Percentiles rank a stretch among this genome's conserved stretches.
Evolutionary conservation across 306 rosid species (phyloP).

Genomic region (Rosa rugosa): DNA sequence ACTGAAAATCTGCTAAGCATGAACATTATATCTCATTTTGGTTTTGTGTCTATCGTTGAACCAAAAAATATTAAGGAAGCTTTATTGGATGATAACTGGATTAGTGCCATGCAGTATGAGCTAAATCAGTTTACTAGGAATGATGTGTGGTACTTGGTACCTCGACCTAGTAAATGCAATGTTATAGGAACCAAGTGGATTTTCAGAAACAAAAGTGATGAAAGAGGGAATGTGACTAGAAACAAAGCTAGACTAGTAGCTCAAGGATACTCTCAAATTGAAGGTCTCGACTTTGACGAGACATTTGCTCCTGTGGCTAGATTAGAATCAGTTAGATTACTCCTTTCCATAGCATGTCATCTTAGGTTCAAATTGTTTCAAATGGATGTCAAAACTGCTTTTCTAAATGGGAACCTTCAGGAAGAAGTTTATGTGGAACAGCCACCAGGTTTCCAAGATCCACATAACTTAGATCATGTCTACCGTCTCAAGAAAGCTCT

Average conservation of each 20-base stretch:
- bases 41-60: no score
- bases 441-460: not conserved
- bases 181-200: no score
- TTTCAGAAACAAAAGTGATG: no score
- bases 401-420: not conserved
- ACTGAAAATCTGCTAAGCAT: no score
- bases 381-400: not conserved
- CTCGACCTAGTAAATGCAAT: not conserved
- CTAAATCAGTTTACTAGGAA: not conserved
- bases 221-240: no score
- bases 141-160: not conserved
- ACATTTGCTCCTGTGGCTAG: no score
- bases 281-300: no score
- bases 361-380: not conserved
- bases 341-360: not conserved
- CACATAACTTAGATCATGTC: not conserved
- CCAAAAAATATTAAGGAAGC: not conserved
- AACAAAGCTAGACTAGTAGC: no score
- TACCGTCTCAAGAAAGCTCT: not conserved
- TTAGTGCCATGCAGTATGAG: not conserved
- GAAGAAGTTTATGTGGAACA: not conserved
- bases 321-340: not conserved
- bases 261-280: no score
- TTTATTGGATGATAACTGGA: not conserved
- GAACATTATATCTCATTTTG: no score